Base-by-base conservation (phyloP, 352 stramenopile species). In the Globisporangium echinulatum region DNA sequence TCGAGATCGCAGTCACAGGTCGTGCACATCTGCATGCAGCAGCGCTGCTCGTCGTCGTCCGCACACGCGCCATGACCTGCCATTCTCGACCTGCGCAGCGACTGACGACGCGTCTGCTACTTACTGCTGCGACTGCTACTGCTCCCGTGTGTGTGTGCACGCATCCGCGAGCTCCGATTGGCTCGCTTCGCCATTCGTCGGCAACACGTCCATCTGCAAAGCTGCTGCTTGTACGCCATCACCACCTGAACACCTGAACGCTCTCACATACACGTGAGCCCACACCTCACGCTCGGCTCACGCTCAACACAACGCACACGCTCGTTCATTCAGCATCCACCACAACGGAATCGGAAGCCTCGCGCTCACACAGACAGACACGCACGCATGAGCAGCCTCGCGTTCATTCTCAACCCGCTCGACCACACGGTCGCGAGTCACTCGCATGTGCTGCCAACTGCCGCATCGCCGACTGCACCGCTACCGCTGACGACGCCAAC, bases 391-490 rank as follows among this genome's bases (percentile, higher is more conserved):
- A 57, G 49, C n/a, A 62, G 56, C 14, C 55, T 67, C 49, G 61
- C 61, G 49, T 67, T 67, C 55, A 67, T 67, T 14, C 50, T 67
- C 49, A 67, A 67, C 43, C 61, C 61, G 19, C 54, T 62, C 13
- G 59, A 67, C 10, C 55, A 36, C 39, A 50, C 47, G 13, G 14
- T 13, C 10, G 43, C 43, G 15, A 5, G 5, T 17, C 43, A 49
- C 43, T 17, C 14, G 13, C 43, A n/a, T 17, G 43, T 25, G 13
- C 19, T 9, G 43, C 52, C 5, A 13, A 15, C 37, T 4, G 10
- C 44, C 10, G 25, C 39, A n/a, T 19, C 40, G 8, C n/a, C 36
- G 11, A 51, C 7, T 17, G 57, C 25, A 39, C 49, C 17, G 7
- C 57, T 6, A 37, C 17, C 15, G 2, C 25, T 33, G 25, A 33